Percentiles rank a stretch among this genome's conserved stretches.
Conservation (phyloP, 306 rosid genomes). For the Albizia julibrissin region DNA sequence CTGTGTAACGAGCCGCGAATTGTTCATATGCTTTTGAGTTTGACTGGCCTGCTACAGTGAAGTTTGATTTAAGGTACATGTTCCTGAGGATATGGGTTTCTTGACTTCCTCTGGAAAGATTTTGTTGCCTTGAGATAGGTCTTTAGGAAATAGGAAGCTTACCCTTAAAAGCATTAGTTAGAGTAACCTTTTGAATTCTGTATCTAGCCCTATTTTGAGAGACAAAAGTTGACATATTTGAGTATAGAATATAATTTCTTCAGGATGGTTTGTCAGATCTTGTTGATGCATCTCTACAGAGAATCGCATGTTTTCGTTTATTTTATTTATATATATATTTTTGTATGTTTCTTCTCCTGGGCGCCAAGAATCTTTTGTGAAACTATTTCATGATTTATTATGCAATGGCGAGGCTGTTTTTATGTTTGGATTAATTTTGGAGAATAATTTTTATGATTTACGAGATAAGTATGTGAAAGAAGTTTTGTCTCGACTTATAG, state of each 20-base stretch:
- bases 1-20: not conserved
- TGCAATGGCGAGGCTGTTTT: not conserved
- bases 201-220: not conserved
- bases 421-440: too few species aligned
- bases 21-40: not conserved
- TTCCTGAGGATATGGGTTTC: not conserved
- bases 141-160: not conserved
- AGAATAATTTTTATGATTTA: too few species aligned
- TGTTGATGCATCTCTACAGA: not conserved
- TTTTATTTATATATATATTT: not conserved
- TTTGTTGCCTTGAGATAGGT: not conserved
- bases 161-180: not conserved
- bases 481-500: too few species aligned
- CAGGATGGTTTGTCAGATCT: not conserved
- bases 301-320: not conserved
- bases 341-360: not conserved
- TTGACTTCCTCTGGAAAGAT: not conserved
- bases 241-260: not conserved
- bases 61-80: not conserved
- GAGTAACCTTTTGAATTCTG: not conserved
- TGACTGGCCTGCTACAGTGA: not conserved
- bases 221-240: not conserved
- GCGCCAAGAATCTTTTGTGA: not conserved
- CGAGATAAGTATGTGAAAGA: too few species aligned
- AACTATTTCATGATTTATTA: not conserved